These are phyloP conservation scores for Closterium sp. DNA, from an alignment of 139 green algal genomes.

Conservation along the genomic window DNA sequence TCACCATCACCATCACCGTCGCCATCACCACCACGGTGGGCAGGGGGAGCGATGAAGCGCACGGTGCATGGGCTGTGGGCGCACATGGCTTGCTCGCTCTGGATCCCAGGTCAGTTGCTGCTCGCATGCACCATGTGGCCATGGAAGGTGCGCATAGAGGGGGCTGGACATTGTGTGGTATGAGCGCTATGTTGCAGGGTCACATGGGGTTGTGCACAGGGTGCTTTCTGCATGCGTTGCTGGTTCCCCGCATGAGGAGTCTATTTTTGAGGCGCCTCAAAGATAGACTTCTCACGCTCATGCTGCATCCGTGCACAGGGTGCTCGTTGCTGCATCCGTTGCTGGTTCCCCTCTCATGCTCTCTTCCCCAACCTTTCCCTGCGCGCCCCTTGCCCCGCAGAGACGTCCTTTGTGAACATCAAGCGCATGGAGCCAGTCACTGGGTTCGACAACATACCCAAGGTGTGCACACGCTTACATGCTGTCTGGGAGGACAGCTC, in stretches of 20 bases:
- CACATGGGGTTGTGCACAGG: neutral
- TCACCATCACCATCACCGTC: neutral
- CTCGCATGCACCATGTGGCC: too few species aligned
- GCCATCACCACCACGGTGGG: neutral
- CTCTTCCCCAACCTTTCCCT: neutral
- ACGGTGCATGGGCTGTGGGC: constrained; percentile 42
- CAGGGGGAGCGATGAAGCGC: constrained; percentile 44
- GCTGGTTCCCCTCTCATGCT: neutral
- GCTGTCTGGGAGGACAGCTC: too few species aligned
- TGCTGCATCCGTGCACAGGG: constrained; percentile 1
- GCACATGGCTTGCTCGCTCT: constrained; percentile 44
- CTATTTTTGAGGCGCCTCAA: too few species aligned
- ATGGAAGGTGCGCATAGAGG: neutral
- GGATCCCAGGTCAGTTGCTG: constrained; percentile 32
- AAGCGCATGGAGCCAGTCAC: constrained; percentile 3
- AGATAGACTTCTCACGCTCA: too few species aligned
- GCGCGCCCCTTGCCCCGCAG: neutral
- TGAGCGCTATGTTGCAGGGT: too few species aligned
- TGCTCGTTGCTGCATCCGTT: neutral
- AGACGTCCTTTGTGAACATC: constrained; percentile 22
- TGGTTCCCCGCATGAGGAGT: too few species aligned
- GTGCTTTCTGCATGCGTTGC: neutral
- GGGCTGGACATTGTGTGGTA: neutral
- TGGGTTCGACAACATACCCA: constrained; percentile 15
- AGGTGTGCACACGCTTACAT: neutral